phyloP scores from a whole-genome alignment of 139 green algal species.

The Micromonas pusilla region DNA sequence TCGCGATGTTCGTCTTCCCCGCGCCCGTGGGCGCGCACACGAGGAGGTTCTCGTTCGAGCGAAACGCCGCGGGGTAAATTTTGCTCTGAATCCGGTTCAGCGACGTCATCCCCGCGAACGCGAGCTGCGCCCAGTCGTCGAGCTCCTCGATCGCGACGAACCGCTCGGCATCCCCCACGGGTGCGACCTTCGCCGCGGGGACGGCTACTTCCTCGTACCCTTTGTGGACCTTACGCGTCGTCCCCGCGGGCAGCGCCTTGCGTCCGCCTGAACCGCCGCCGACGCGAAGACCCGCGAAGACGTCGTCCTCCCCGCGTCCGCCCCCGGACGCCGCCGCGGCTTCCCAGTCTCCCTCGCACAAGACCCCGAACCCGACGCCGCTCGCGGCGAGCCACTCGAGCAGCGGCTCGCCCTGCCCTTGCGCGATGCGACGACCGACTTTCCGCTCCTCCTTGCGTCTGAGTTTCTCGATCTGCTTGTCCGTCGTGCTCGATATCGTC shows the following conservation, averaged over 20 bases:
- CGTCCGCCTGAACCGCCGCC: background rate
- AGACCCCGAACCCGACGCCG: constrained; percentile 42
- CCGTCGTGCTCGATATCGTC: constrained; percentile 10
- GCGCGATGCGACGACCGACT: background rate
- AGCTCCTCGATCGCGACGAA: constrained; percentile 68
- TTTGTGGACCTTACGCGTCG: constrained; percentile 9
- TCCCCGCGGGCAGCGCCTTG: background rate
- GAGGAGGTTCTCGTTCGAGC: constrained; percentile 83
- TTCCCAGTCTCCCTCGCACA: constrained; percentile 51
- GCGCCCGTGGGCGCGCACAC: constrained; percentile 69
- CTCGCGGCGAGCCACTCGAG: constrained; percentile 44
- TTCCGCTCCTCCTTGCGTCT: constrained; percentile 22
- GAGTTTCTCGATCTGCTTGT: constrained; percentile 21
- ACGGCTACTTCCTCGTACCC: constrained; percentile 72
- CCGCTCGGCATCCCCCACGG: constrained; percentile 42
- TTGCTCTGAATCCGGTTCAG: constrained; percentile 85
- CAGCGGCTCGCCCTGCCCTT: background rate
- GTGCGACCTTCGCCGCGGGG: constrained; percentile 49
- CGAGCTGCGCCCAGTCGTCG: constrained; percentile 68
- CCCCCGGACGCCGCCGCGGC: too few relatives aligned
- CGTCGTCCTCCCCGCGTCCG: background rate
- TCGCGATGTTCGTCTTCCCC: constrained; percentile 99
- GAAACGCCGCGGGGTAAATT: constrained; percentile 42
- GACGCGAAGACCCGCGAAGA: background rate
- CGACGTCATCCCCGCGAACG: constrained; percentile 84